phyloP scores from a whole-genome alignment of 2,329 filamentous ascomycete genomes.

The Reticulascus tulasneorum region DNA sequence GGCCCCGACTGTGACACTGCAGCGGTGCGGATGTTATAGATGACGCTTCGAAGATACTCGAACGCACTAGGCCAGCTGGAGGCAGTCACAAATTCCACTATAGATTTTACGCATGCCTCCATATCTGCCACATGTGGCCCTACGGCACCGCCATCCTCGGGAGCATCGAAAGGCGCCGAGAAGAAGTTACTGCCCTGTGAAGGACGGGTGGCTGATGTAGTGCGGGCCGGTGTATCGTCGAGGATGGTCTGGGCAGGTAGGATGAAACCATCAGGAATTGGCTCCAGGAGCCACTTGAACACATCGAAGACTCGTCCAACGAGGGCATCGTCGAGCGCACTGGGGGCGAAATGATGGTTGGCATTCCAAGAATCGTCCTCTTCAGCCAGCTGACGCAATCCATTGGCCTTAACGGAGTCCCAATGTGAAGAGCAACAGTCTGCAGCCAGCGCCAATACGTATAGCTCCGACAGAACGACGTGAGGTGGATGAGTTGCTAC shows the following conservation, averaged over 20 bases:
- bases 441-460: conserved; percentile 58
- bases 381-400: conserved; percentile 3
- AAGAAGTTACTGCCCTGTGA: too few relatives aligned
- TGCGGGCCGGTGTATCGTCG: conserved; percentile 37
- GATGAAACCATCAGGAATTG: conserved; percentile 53
- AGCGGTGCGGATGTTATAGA: conserved; percentile 47
- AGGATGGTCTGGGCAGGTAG: conserved; percentile 55
- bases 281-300: conserved; percentile 53
- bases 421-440: conserved; percentile 63
- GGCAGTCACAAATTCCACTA: conserved; percentile 62
- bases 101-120: conserved; percentile 50
- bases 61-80: conserved; percentile 60
- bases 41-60: conserved; percentile 51
- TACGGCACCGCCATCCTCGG: conserved; percentile 24
- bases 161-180: too few relatives aligned
- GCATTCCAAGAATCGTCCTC: conserved; percentile 15
- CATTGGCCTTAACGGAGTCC: conserved; percentile 36
- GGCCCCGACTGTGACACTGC: conserved; percentile 33
- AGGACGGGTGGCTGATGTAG: conserved; percentile 1
- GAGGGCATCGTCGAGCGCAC: conserved; percentile 44
- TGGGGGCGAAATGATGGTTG: conserved; percentile 21
- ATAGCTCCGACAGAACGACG: conserved; percentile 61
- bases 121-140: conserved; percentile 39
- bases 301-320: conserved; percentile 52
- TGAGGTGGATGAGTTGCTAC: conserved; percentile 53